Conservation (phyloP, 495 filamentous ascomycete genomes). For the Penicillium coprophilum region DNA sequence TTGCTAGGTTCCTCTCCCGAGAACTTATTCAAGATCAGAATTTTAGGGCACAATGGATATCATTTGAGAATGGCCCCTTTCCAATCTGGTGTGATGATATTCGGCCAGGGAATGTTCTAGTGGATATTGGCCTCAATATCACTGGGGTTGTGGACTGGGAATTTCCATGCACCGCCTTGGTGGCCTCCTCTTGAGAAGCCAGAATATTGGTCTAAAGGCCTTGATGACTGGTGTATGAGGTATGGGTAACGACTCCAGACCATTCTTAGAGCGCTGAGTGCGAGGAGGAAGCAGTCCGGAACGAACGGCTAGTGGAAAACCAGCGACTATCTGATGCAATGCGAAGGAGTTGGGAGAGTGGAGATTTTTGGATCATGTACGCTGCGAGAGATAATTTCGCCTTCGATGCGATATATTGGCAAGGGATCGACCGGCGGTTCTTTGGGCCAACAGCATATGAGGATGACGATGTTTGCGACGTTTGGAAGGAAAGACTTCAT, state of each 20-base stretch:
- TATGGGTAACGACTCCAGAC: too few species aligned
- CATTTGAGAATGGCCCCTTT: too few species aligned
- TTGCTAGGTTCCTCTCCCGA: constrained; percentile 41
- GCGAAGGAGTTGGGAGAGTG: neutral
- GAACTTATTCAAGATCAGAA: too few species aligned
- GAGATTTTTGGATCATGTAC: neutral
- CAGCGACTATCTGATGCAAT: neutral
- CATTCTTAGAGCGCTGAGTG: neutral
- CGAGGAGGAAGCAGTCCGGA: neutral
- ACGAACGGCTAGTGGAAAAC: neutral
- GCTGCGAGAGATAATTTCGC: neutral
- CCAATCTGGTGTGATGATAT: constrained; percentile 37
- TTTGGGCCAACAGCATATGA: too few species aligned
- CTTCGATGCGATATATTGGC: neutral
- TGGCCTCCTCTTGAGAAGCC: constrained; percentile 14
- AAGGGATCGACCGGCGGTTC: neutral
- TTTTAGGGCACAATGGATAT: too few species aligned
- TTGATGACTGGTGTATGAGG: neutral
- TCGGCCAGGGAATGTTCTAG: constrained; percentile 27
- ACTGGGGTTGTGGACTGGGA: constrained; percentile 16
- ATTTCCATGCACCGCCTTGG: constrained; percentile 16
- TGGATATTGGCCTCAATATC: constrained; percentile 15
- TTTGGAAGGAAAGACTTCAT: too few species aligned
- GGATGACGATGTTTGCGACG: too few species aligned
- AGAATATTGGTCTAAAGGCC: constrained; percentile 4